Percentiles rank a stretch among this genome's conserved stretches.
phyloP scores from a whole-genome alignment of 2,329 filamentous ascomycete genomes.

The Penicillium expansum region DNA sequence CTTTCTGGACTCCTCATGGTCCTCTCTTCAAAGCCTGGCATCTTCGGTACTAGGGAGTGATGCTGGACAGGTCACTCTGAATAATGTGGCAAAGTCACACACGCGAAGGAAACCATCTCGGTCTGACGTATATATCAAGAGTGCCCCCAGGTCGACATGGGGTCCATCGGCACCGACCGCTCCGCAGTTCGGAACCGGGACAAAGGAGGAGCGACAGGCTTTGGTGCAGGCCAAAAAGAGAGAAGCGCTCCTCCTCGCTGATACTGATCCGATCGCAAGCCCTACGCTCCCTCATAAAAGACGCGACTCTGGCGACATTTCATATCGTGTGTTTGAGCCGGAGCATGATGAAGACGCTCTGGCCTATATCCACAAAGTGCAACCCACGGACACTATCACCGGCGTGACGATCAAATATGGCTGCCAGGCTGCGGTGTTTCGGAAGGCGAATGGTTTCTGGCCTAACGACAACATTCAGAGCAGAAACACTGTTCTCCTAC shows the following conservation, averaged over 20 bases:
- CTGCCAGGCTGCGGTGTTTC: conserved; percentile 76
- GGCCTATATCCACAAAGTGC: conserved; percentile 86
- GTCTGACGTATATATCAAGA: conserved; percentile 31
- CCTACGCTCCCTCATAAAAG: conserved; percentile 44
- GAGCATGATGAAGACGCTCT: conserved; percentile 70
- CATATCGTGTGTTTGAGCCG: conserved; percentile 29
- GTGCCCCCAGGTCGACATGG: conserved; percentile 37
- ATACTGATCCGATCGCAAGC: conserved; percentile 39
- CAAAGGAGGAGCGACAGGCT: conserved; percentile 46
- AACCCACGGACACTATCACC: conserved; percentile 79
- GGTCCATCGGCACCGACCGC: conserved; percentile 39
- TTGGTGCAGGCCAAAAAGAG: conserved; percentile 49
- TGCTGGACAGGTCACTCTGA: conserved; percentile 26
- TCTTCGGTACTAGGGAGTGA: conserved; percentile 49
- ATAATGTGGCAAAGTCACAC: conserved; percentile 29
- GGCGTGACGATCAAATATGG: conserved; percentile 88
- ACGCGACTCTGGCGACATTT: conserved; percentile 43
- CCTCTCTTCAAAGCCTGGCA: conserved; percentile 49
- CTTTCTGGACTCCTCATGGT: conserved; percentile 48
- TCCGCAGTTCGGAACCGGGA: conserved; percentile 37
- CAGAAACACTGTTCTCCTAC: conserved; percentile 75
- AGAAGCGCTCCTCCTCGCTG: conserved; percentile 45
- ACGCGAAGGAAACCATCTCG: conserved; percentile 39
- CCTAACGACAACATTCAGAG: conserved; percentile 86
- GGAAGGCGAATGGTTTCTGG: conserved; percentile 91